These are phyloP conservation scores for Fusarium hostae DNA, from an alignment of 2,329 filamentous ascomycete species.

Conservation along the genomic window DNA sequence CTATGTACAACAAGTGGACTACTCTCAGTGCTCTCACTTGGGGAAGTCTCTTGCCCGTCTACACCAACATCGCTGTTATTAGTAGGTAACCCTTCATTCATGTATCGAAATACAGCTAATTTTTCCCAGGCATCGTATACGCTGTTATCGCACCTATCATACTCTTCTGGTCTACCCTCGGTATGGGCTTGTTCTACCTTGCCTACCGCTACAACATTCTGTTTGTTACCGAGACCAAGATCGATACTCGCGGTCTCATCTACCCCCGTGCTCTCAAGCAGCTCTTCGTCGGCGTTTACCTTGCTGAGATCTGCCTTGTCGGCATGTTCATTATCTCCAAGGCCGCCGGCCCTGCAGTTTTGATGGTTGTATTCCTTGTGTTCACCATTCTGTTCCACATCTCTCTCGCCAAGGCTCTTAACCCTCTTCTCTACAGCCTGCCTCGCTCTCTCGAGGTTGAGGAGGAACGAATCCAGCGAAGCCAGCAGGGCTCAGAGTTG, in stretches of 20 bases:
- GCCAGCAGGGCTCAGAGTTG: slow-evolving; percentile 44
- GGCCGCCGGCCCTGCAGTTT: slow-evolving; percentile 74
- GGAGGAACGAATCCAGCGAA: slow-evolving; percentile 52
- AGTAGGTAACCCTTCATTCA: slow-evolving; percentile 53
- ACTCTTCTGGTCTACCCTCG: slow-evolving; percentile 81
- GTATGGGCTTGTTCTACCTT: slow-evolving; percentile 81
- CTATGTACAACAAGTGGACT: slow-evolving; percentile 80
- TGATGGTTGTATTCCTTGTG: slow-evolving; percentile 80
- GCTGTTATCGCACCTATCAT: slow-evolving; percentile 86
- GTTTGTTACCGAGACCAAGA: slow-evolving; percentile 79
- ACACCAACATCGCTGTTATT: slow-evolving; percentile 79
- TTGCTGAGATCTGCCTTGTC: slow-evolving; percentile 81
- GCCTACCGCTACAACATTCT: slow-evolving; percentile 89
- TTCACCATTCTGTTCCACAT: slow-evolving; percentile 83
- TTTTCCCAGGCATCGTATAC: slow-evolving; percentile 72
- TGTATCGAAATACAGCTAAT: slow-evolving; percentile 30
- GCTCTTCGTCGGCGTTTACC: slow-evolving; percentile 81
- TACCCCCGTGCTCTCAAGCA: slow-evolving; percentile 92
- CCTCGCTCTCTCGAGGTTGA: slow-evolving; percentile 69
- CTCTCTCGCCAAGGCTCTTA: slow-evolving; percentile 74
- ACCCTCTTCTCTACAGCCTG: slow-evolving; percentile 77
- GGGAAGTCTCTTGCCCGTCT: slow-evolving; percentile 80
- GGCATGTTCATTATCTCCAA: slow-evolving; percentile 80
- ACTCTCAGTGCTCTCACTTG: slow-evolving; percentile 75
- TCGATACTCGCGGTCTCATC: slow-evolving; percentile 89